Conservation (phyloP, 2,329 filamentous ascomycete genomes). For the Knoxdaviesia proteae region DNA sequence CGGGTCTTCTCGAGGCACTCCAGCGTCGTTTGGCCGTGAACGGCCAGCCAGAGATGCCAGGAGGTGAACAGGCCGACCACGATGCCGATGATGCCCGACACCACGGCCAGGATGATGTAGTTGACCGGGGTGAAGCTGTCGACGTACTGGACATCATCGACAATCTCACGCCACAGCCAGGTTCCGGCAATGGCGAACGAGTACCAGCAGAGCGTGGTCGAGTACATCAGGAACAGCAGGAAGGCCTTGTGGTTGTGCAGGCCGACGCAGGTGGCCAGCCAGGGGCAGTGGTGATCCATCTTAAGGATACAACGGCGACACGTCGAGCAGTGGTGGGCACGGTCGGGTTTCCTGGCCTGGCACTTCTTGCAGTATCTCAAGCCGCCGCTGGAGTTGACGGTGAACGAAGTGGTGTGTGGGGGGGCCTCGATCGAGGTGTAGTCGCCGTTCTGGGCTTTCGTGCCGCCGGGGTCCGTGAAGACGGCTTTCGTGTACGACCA, state of each 20-base stretch:
- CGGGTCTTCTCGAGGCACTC: constrained; percentile 91
- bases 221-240: constrained; percentile 77
- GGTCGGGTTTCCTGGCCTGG: constrained; percentile 81
- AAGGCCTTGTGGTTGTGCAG: constrained; percentile 93
- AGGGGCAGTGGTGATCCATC: constrained; percentile 99
- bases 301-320: constrained; percentile 90
- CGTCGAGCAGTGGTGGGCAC: constrained; percentile 89
- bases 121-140: constrained; percentile 74
- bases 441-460: constrained; percentile 34
- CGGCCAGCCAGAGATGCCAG: constrained; percentile 76
- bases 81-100: constrained; percentile 77
- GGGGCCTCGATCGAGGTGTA: constrained; percentile 46
- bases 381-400: constrained; percentile 78
- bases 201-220: constrained; percentile 65
- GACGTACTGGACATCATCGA: constrained; percentile 46
- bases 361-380: constrained; percentile 94
- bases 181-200: constrained; percentile 54
- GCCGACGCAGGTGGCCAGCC: constrained; percentile 90
- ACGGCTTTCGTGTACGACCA: constrained; percentile 84
- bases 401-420: constrained; percentile 48
- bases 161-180: constrained; percentile 75
- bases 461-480: constrained; percentile 71
- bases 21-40: constrained; percentile 74
- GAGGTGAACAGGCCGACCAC: constrained; percentile 74
- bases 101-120: constrained; percentile 68